Base-by-base conservation (phyloP, 441 rosid species). In the Jatropha multifida region DNA sequence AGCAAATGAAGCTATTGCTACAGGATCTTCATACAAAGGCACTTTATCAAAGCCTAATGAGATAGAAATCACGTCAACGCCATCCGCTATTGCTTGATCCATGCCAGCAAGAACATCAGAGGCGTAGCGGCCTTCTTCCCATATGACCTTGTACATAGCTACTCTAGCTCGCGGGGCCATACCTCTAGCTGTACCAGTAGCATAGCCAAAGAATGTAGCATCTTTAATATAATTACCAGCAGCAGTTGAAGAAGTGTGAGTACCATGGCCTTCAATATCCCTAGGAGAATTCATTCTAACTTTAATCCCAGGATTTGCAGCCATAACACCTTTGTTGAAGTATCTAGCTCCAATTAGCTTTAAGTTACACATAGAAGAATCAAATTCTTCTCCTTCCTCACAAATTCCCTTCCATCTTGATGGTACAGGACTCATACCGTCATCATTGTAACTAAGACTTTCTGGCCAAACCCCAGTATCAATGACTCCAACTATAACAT, bases 391-490 rank as follows among this genome's bases (percentile, higher is more conserved):
- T 48, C 86, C 88, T 11, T 65, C 82, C 75, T 83, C 81, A 59
- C 88, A 88, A 55, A 58, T 63, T 0, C 89, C 91, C 55, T 82
- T 88, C 91, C 91, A 88, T 65, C 81, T 79, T 17, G 84, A 54
- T 0, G 89, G 89, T 49, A 79, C 54, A 0, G 75, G 41, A 18
- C 67, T 37, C 85, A 84, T 80, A 4, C 91, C 89, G 59, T 79
- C 75, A 72, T 86, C 91, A 4, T 69, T 76, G 41, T 63, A 88
- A 79, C 89, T 86, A 32, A 80, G 70, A 51, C 86, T 82, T 70
- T 88, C 89, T 0, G 89, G 91, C 91, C 89, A 88, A 15, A 88
- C 80, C 5, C 89, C 89, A 0, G 78, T 27, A 71, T 88, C 91
- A 6, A 88, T 71, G 26, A 86, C 83, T 55, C 89, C 88, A 23